Conservation (phyloP, 331 rosid species). For the Saraca asoca region DNA sequence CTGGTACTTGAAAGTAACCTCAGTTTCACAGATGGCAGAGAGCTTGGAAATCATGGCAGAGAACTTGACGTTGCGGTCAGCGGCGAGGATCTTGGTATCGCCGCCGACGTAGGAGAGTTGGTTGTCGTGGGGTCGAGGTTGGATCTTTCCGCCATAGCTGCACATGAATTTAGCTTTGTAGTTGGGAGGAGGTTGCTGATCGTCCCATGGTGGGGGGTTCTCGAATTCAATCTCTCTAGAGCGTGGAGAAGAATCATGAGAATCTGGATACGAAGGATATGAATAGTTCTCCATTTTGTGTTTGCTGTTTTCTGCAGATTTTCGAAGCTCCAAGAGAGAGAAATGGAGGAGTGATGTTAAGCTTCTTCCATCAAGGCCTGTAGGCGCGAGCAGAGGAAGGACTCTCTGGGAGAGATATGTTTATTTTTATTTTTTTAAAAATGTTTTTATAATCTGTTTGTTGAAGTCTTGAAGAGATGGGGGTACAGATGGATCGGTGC, state of each 20-base stretch:
- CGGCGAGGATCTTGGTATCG: constrained; percentile 90
- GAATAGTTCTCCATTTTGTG: constrained; percentile 65
- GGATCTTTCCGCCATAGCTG: constrained; percentile 95
- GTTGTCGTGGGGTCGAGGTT: constrained; percentile 85
- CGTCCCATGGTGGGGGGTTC: constrained; percentile 81
- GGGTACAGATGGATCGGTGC: not conserved
- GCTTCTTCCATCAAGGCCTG: not conserved
- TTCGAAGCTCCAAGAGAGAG: not conserved
- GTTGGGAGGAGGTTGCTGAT: constrained; percentile 45
- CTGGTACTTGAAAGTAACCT: constrained; percentile 81
- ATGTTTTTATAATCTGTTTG: not conserved
- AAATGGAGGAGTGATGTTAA: not conserved
- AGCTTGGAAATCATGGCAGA: constrained; percentile 58
- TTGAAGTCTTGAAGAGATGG: not conserved
- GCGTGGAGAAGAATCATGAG: constrained; percentile 86
- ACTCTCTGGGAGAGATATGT: not conserved
- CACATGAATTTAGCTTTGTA: constrained; percentile 88
- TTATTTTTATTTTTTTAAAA: not conserved
- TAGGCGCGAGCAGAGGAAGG: not conserved
- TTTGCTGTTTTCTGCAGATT: not conserved
- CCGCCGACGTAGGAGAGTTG: constrained; percentile 86
- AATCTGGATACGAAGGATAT: constrained; percentile 72
- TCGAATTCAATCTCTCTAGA: constrained; percentile 87
- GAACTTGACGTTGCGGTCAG: constrained; percentile 69
- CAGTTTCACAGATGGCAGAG: constrained; percentile 56